Percentiles rank a stretch among this genome's conserved stretches.
Conservation (phyloP, 2,329 filamentous ascomycete species). For the Diaporthe aspalathi region DNA sequence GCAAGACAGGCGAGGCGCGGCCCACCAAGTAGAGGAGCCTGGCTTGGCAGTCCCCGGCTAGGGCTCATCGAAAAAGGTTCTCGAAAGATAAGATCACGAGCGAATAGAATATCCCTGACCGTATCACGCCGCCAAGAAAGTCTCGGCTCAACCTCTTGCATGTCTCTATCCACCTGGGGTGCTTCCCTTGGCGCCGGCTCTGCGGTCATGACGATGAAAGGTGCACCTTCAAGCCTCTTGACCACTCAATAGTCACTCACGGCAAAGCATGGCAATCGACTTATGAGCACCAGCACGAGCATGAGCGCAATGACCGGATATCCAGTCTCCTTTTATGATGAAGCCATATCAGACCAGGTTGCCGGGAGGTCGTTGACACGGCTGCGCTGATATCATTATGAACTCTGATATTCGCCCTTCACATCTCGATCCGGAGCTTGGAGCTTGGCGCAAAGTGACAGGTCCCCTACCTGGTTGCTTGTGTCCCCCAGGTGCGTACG, state of each 20-base stretch:
- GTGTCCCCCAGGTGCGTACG: background rate
- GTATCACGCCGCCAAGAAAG: background rate
- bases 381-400: slow-evolving; percentile 21
- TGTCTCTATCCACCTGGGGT: background rate
- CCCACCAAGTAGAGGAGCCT: slow-evolving; percentile 18
- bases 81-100: background rate
- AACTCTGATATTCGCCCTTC: background rate
- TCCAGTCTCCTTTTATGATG: no score
- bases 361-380: background rate
- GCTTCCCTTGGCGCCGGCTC: background rate
- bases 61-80: background rate
- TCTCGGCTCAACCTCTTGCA: background rate
- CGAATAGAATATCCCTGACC: background rate
- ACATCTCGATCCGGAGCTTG: background rate
- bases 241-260: background rate
- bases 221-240: background rate
- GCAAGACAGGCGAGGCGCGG: slow-evolving; percentile 51
- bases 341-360: background rate
- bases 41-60: background rate
- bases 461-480: background rate
- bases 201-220: background rate
- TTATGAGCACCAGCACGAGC: no score
- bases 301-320: no score
- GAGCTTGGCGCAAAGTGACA: slow-evolving; percentile 13
- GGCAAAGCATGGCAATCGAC: no score